These are phyloP conservation scores for Rhamnella rubrinervis DNA, from an alignment of 331 rosid genomes.

Conservation along the genomic window DNA sequence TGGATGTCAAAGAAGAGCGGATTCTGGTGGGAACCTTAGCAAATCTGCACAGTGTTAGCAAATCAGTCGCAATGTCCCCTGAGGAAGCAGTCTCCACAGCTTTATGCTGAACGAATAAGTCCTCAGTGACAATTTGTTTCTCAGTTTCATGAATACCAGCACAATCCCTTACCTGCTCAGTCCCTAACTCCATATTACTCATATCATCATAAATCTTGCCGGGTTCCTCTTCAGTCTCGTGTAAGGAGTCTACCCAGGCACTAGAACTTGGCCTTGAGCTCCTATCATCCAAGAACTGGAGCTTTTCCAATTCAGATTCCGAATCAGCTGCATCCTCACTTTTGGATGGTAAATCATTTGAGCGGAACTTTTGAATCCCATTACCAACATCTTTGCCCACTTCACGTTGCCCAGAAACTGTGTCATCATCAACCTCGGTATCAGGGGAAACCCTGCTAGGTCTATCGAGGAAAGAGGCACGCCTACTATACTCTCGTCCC, in stretches of 20 bases:
- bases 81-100: constrained; percentile 41
- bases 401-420: constrained; percentile 42
- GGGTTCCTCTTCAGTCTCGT: constrained; percentile 32
- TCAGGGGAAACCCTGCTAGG: constrained; percentile 37
- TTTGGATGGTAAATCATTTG: constrained; percentile 32
- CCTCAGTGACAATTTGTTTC: constrained; percentile 40
- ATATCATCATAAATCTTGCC: constrained; percentile 33
- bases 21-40: constrained; percentile 80
- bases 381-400: constrained; percentile 28
- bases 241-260: constrained; percentile 33
- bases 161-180: constrained; percentile 41
- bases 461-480: constrained; percentile 61
- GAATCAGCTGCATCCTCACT: constrained; percentile 43
- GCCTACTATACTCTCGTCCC: constrained; percentile 63
- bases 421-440: constrained; percentile 34
- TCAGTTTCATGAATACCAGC: constrained; percentile 36
- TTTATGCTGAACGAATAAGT: constrained; percentile 33
- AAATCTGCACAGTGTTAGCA: constrained; percentile 60
- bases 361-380: constrained; percentile 29
- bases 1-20: constrained; percentile 60
- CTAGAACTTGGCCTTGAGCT: constrained; percentile 41
- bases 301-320: constrained; percentile 35
- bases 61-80: constrained; percentile 44
- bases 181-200: constrained; percentile 35
- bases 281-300: constrained; percentile 38